A percentile compares a stretch with the other conserved stretches of the same genome.
Conservation (phyloP, 1,139 yeast genomes). For the Debaryomycetaceae sp. region DNA sequence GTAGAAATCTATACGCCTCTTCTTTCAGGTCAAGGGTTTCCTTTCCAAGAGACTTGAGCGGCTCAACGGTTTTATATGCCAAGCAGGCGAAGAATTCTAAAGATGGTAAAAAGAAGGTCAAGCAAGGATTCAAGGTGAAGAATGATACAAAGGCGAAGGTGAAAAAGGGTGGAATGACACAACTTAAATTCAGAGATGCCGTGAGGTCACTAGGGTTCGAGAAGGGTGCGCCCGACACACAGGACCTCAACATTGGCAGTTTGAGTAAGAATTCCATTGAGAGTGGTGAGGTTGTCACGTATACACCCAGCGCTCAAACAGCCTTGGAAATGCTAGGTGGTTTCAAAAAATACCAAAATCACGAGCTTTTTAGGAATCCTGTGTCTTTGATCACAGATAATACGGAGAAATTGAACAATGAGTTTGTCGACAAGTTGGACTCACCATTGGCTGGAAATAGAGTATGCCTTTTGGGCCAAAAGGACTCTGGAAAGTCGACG, state of each 20-base stretch:
- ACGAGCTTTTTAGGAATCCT: constrained; percentile 59
- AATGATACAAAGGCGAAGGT: constrained; percentile 18
- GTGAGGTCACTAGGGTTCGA: constrained; percentile 35
- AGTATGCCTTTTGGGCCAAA: constrained; percentile 60
- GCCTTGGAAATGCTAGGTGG: constrained; percentile 44
- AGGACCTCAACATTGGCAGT: constrained; percentile 13
- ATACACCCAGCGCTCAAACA: constrained; percentile 16
- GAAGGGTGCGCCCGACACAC: constrained; percentile 24
- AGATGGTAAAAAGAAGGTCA: constrained; percentile 26
- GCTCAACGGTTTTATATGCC: constrained; percentile 8
- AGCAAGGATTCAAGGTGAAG: constrained; percentile 23
- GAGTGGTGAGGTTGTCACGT: constrained; percentile 21
- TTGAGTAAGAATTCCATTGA: constrained; percentile 12
- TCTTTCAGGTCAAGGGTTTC: neutral
- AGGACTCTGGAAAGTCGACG: constrained; percentile 81
- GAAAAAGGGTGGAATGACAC: constrained; percentile 45
- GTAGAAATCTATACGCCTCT: neutral
- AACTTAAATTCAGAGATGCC: constrained; percentile 38
- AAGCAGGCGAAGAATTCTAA: constrained; percentile 14
- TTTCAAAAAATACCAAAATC: constrained; percentile 61
- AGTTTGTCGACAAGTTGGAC: constrained; percentile 24
- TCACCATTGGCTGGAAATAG: constrained; percentile 37
- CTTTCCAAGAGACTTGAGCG: neutral
- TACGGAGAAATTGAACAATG: constrained; percentile 21
- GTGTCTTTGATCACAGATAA: constrained; percentile 47